phyloP scores from a whole-genome alignment of 768 basidiomycete species.

The Phlebiopsis flavidoalba region DNA sequence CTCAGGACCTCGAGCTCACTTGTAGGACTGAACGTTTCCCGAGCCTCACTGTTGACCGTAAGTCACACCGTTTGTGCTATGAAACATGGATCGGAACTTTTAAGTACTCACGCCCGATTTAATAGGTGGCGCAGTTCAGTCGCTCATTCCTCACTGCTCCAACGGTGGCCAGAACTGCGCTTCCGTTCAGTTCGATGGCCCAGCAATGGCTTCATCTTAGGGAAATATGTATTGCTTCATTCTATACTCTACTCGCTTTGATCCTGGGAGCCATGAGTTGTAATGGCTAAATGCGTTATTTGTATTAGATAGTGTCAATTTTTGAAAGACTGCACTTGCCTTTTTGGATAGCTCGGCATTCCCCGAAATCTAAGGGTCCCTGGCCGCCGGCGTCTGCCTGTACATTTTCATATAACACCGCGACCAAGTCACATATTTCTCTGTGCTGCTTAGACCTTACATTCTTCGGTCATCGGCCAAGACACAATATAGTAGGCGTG shows the following conservation, averaged over 20 bases:
- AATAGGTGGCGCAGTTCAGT: constrained; percentile 5
- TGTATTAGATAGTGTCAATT: no score
- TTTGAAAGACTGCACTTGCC: neutral
- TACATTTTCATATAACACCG: neutral
- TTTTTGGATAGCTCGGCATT: neutral
- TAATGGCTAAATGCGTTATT: no score
- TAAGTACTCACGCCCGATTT: neutral
- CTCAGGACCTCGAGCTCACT: constrained; percentile 7
- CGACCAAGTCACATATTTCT: neutral
- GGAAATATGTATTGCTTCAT: no score
- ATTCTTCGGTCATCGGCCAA: no score
- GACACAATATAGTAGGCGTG: neutral
- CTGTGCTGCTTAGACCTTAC: no score
- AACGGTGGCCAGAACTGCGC: constrained; percentile 7
- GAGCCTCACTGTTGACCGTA: constrained; percentile 5
- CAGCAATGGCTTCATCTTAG: neutral
- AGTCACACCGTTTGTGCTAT: neutral
- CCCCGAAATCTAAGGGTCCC: neutral
- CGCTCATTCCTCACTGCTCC: constrained; percentile 10
- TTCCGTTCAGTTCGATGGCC: constrained; percentile 9
- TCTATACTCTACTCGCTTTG: no score
- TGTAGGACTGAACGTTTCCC: constrained; percentile 6
- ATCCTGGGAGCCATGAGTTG: no score
- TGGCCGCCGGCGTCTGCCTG: neutral
- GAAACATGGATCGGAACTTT: no score